A percentile compares a stretch with the other conserved stretches of the same genome.
phyloP scores from a whole-genome alignment of 2,329 filamentous ascomycete species.

The Meredithiella fracta region DNA sequence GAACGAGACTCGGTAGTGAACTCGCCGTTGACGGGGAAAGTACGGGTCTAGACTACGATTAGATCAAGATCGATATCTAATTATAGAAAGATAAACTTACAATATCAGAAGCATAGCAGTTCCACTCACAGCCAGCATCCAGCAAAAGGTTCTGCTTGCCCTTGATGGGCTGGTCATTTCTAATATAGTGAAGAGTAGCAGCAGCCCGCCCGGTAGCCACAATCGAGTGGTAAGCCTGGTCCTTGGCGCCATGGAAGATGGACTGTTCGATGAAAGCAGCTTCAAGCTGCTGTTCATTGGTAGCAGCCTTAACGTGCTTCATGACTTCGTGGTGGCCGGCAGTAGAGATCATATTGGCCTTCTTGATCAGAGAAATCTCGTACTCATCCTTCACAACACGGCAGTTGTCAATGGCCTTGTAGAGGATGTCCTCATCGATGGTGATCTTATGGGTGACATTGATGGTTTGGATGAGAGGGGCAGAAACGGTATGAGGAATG shows the following conservation, averaged over 20 bases:
- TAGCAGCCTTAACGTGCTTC: slow-evolving; percentile 42
- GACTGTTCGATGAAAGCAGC: slow-evolving; percentile 64
- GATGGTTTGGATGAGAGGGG: slow-evolving; percentile 52
- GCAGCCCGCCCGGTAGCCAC: slow-evolving; percentile 65
- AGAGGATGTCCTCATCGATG: slow-evolving; percentile 35
- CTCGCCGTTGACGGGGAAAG: slow-evolving; percentile 62
- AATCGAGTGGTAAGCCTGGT: slow-evolving; percentile 80
- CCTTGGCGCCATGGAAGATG: slow-evolving; percentile 55
- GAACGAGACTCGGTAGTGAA: slow-evolving; percentile 53
- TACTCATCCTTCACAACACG: slow-evolving; percentile 60
- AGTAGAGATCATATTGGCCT: slow-evolving; percentile 55
- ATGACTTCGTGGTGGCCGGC: slow-evolving; percentile 49
- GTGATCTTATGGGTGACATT: slow-evolving; percentile 48
- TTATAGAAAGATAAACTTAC: slow-evolving; percentile 23
- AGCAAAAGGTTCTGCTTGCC: slow-evolving; percentile 67
- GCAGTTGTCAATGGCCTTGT: slow-evolving; percentile 49
- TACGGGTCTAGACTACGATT: slow-evolving; percentile 48
- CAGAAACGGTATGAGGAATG: slow-evolving; percentile 62
- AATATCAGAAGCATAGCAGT: slow-evolving; percentile 55
- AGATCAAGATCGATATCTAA: not conserved
- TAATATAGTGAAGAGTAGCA: slow-evolving; percentile 74
- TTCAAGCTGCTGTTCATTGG: slow-evolving; percentile 70
- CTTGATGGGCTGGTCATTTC: slow-evolving; percentile 53
- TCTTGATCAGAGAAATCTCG: slow-evolving; percentile 55
- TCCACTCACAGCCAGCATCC: slow-evolving; percentile 67